phyloP scores from a whole-genome alignment of 2,329 filamentous ascomycete species.

The Colletotrichum aenigma region DNA sequence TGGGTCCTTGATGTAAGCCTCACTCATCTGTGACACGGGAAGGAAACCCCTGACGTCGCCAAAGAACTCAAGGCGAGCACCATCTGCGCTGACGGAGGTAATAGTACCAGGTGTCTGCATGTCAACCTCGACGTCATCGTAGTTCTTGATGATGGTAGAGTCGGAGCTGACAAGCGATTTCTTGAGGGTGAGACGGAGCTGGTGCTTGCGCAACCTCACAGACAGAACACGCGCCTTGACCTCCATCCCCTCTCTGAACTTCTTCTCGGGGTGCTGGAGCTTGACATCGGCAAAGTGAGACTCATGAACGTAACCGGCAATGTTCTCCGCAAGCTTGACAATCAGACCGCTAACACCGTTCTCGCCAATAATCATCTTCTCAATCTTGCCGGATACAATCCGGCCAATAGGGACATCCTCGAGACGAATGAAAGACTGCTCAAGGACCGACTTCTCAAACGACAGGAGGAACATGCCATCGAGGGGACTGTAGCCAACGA shows the following conservation, averaged over 20 bases:
- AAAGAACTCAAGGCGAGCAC: constrained; percentile 93
- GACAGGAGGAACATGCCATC: constrained; percentile 88
- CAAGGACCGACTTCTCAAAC: constrained; percentile 79
- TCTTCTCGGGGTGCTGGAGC: constrained; percentile 92
- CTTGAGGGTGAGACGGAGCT: constrained; percentile 88
- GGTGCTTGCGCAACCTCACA: constrained; percentile 74
- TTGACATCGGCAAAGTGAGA: constrained; percentile 87
- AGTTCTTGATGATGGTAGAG: constrained; percentile 76
- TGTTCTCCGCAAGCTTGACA: constrained; percentile 82
- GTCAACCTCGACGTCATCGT: constrained; percentile 74
- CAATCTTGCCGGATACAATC: constrained; percentile 80
- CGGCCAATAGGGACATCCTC: constrained; percentile 87
- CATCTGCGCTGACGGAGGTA: constrained; percentile 76
- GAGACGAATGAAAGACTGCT: constrained; percentile 88
- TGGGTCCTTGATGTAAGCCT: constrained; percentile 90
- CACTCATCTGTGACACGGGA: constrained; percentile 96
- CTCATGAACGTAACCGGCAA: constrained; percentile 87
- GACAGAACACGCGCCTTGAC: constrained; percentile 88
- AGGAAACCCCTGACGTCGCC: constrained; percentile 83
- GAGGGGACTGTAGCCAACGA: constrained; percentile 85
- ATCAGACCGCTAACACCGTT: constrained; percentile 83
- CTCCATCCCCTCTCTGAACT: constrained; percentile 85
- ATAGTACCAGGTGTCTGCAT: constrained; percentile 86
- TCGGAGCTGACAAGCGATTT: constrained; percentile 94
- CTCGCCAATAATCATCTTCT: constrained; percentile 80